A percentile compares a stretch with the other conserved stretches of the same genome.
Evolutionary conservation across 148 eudicot species (phyloP).

Genomic region (Hydrangea macrophylla): DNA sequence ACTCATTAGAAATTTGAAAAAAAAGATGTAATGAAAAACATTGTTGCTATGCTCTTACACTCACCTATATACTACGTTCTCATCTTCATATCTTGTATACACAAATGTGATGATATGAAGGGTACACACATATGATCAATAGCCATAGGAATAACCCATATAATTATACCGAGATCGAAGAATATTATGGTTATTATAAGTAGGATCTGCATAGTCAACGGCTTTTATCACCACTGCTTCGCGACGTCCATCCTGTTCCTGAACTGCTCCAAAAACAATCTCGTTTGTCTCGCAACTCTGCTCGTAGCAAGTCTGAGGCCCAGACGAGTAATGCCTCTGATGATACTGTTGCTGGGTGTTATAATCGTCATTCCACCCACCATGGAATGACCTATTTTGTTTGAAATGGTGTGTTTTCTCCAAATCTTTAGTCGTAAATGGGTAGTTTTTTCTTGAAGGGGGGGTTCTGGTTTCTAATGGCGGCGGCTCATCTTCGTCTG

Average conservation of each 20-base stretch:
- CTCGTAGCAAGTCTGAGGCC: slow-evolving; percentile 46
- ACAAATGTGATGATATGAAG: background rate
- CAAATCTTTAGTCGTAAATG: slow-evolving; percentile 28
- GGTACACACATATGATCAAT: slow-evolving; percentile 24
- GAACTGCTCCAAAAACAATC: slow-evolving; percentile 84
- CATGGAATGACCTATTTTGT: slow-evolving; percentile 35
- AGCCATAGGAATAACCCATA: slow-evolving; percentile 74
- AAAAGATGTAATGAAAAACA: background rate
- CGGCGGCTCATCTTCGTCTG: slow-evolving; percentile 57
- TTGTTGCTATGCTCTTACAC: background rate
- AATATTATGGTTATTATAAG: slow-evolving; percentile 38
- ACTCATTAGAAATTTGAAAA: background rate
- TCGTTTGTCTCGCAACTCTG: slow-evolving; percentile 61
- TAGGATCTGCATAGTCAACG: slow-evolving; percentile 69
- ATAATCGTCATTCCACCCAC: slow-evolving; percentile 35
- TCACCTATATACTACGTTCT: slow-evolving; percentile 2
- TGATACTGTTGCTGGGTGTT: slow-evolving; percentile 45
- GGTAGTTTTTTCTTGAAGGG: slow-evolving; percentile 29
- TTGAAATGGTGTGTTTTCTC: slow-evolving; percentile 38
- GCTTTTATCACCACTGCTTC: slow-evolving; percentile 83
- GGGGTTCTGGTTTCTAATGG: slow-evolving; percentile 41
- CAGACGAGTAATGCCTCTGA: slow-evolving; percentile 44
- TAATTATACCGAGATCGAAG: slow-evolving; percentile 72
- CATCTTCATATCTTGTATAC: slow-evolving; percentile 11
- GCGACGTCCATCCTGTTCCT: slow-evolving; percentile 68